Base-by-base conservation (phyloP, 1,139 yeast genomes). In the Sugiyamaella xylanicola region DNA sequence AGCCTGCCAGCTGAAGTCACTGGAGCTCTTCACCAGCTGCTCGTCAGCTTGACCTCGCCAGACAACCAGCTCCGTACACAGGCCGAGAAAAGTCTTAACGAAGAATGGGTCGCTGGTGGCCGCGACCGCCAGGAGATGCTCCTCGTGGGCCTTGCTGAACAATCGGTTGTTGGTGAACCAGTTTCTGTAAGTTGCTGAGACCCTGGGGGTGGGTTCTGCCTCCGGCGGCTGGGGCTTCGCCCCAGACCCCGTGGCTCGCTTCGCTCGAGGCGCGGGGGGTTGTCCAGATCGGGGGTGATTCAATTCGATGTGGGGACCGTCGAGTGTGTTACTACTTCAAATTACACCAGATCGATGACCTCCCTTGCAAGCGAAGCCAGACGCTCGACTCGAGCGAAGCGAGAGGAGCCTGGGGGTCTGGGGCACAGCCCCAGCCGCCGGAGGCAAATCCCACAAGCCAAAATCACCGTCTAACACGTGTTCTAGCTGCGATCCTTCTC, bases 131-230 rank as follows among this genome's bases (percentile, higher is more conserved):
- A 87, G 40, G 91, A 86, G 64, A 72, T 85, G 62, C 75, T 93
- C 53, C 77, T 93, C 59, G 77, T 86, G 0, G 95, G 90, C 61
- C 79, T 93, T 55, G 93, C 97, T 1, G 90, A 87, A 67, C 95
- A 87, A 66, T 85, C 96, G 1, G 77, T 84, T 17, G 71, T 72
- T 13, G 86, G 91, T 13, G 76, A 79, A 2, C 76, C 76, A 56
- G 86, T 83, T 51, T 75, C 78, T 22, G 74, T 79, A 45, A 74
- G 81, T 59, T 22, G 9, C 40, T 36, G 40, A 36, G 40, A 36
- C n/a, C 19, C 40, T 25, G 29, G 29, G 29, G 29, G 29, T 25
- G 29, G n/a, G n/a, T n/a, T n/a, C n/a, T 25, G 29, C 29, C 29
- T 25, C 29, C 29, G 29, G 29, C 29, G 29, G 29, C 29, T 25